A percentile compares a stretch with the other conserved stretches of the same genome.
These are phyloP conservation scores for Lachnellula arida DNA, from an alignment of 2,329 filamentous ascomycete genomes.

Conservation along the genomic window DNA sequence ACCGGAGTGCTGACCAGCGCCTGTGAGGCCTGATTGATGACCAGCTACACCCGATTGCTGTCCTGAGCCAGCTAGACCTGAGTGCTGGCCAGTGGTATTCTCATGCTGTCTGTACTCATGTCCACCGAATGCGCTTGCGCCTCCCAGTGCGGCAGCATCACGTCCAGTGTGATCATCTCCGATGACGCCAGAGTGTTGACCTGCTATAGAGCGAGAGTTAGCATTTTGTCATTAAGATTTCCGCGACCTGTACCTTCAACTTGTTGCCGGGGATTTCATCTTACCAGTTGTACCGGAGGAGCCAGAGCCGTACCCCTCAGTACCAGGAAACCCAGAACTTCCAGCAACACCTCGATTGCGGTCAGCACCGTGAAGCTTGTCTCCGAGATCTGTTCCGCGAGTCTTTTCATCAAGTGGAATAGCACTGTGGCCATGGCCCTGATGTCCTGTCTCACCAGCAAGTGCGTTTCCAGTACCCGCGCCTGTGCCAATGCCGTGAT, in stretches of 20 bases:
- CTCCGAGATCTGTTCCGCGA: conserved; percentile 15
- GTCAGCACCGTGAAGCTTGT: conserved; percentile 21
- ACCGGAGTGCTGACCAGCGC: neutral
- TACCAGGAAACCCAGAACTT: conserved; percentile 7
- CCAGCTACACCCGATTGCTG: neutral
- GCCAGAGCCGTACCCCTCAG: conserved; percentile 5
- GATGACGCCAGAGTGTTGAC: neutral
- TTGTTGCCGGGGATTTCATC: too few relatives aligned
- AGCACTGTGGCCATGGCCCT: conserved; percentile 11
- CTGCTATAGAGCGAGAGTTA: neutral
- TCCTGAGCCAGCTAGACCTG: neutral
- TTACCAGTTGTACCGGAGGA: neutral
- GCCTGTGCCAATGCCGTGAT: conserved; percentile 14
- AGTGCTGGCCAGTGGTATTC: conserved; percentile 1
- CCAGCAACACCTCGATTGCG: conserved; percentile 22
- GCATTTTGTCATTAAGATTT: too few relatives aligned
- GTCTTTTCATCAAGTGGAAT: conserved; percentile 15
- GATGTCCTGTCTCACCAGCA: conserved; percentile 6
- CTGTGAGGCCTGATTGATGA: neutral
- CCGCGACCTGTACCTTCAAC: too few relatives aligned
- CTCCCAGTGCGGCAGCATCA: neutral
- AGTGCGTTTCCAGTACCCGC: conserved; percentile 14
- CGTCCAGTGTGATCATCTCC: neutral
- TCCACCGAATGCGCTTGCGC: neutral
- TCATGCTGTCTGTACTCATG: neutral